These are phyloP conservation scores for Entomortierella chlamydospora DNA, from an alignment of 192 early-diverging fungal species.

Conservation along the genomic window DNA sequence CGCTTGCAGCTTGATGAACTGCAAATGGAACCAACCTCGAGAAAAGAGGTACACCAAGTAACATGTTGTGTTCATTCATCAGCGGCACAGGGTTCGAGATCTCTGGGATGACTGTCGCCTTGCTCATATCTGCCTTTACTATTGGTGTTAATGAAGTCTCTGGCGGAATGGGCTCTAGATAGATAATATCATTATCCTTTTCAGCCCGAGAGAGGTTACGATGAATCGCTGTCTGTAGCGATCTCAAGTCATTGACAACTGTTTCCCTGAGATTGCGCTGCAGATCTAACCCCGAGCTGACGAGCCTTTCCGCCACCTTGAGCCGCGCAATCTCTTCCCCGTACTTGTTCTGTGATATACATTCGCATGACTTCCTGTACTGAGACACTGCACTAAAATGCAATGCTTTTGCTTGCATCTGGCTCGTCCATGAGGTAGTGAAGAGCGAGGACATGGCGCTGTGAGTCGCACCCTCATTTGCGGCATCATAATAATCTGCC, in stretches of 20 bases:
- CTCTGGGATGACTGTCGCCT: slow-evolving; percentile 64
- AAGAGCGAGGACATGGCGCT: slow-evolving; percentile 59
- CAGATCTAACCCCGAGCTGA: slow-evolving; percentile 57
- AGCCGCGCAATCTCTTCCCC: slow-evolving; percentile 90
- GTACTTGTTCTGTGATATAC: slow-evolving; percentile 77
- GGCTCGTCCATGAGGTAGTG: slow-evolving; percentile 71
- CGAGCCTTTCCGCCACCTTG: slow-evolving; percentile 61
- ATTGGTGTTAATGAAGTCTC: slow-evolving; percentile 69
- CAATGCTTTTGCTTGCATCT: slow-evolving; percentile 78
- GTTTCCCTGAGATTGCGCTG: slow-evolving; percentile 52
- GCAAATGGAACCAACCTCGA: slow-evolving; percentile 89
- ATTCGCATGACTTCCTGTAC: slow-evolving; percentile 80
- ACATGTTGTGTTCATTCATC: slow-evolving; percentile 63
- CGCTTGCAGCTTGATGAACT: slow-evolving; percentile 88
- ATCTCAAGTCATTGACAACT: slow-evolving; percentile 55
- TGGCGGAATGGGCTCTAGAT: slow-evolving; percentile 81
- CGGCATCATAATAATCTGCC: slow-evolving; percentile 77
- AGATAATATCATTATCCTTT: slow-evolving; percentile 94
- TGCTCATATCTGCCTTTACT: slow-evolving; percentile 77
- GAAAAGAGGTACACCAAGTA: slow-evolving; percentile 82
- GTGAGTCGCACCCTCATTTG: slow-evolving; percentile 74
- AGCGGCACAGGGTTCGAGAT: slow-evolving; percentile 75
- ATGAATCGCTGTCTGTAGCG: slow-evolving; percentile 61
- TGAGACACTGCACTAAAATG: slow-evolving; percentile 85
- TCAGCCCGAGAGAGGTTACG: slow-evolving; percentile 71